Base-by-base conservation (phyloP, 768 basidiomycete genomes). In the Rhizopogon vesiculosus region DNA sequence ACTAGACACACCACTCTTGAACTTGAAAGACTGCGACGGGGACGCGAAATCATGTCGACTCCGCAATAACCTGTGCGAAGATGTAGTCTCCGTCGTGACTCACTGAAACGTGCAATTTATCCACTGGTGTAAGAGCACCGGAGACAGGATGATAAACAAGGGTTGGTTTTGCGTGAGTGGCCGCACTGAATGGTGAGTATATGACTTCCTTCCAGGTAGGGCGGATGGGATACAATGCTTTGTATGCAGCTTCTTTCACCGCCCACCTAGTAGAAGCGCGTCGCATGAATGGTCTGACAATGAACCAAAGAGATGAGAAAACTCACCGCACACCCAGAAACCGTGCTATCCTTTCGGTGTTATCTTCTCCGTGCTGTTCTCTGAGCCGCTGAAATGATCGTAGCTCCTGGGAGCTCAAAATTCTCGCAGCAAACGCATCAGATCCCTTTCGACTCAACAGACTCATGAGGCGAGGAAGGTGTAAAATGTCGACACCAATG, bases 241-340 rank as follows among this genome's bases (percentile, higher is more conserved):
- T 94, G 74, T 93, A 94, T 0, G 85, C 84, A 0, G 92, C 89
- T 69, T 94, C 92, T 62, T 94, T 94, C 18, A 89, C 79, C 33
- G 83, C 76, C 89, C 90, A 94, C 15, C 91, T 93, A 61, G 3
- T 93, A 61, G 3, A 28, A 18, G 2, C 10, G 8, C 13, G 33
- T 15, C 9, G 15, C 9, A 45, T 44, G 19, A 54, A 22, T 35
- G 33, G 28, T 15, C n/a, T 29, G 4, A 49, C 7, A 19, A 28
- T 25, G 9, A 8, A 51, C 5, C 25, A 25, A 3, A 16, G 9
- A 10, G 16, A 52, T 16, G 25, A 46, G 29, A 18, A 51, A 46
- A 45, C 82, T 19, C 65, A 91, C 91, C 91, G 80, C 40, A 92
- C 87, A 33, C 84, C 86, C 18, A 93, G 72, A 64, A 84, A 93